Evolutionary conservation across 163 green algal genomes (phyloP).

Genomic region (Chlamydomonas reinhardtii): DNA sequence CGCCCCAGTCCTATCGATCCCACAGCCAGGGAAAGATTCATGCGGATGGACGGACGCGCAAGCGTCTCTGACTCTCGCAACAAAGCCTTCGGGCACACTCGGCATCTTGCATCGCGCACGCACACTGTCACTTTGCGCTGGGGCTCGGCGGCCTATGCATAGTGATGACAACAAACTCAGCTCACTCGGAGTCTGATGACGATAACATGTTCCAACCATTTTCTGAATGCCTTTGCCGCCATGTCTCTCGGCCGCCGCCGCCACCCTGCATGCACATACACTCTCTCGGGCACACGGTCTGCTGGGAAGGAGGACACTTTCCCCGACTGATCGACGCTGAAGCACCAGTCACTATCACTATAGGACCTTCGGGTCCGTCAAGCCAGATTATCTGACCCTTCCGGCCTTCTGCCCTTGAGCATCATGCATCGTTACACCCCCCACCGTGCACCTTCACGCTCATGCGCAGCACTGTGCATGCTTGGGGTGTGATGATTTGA

Average conservation of each 20-base stretch:
- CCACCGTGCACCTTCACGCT: background rate
- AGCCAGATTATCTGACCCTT: conserved; percentile 61
- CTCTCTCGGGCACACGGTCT: background rate
- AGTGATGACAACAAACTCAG: conserved; percentile 55
- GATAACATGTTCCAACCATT: conserved; percentile 51
- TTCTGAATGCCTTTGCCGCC: conserved; percentile 37
- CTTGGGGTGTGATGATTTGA: conserved; percentile 47
- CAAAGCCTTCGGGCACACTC: no score
- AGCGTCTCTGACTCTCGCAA: conserved; percentile 39
- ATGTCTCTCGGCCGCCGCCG: background rate
- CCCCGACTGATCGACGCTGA: conserved; percentile 59
- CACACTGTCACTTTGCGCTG: no score
- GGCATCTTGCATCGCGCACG: no score
- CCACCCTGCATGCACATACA: background rate
- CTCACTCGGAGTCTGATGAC: conserved; percentile 57
- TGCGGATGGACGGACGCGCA: conserved; percentile 41
- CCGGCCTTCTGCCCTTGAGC: background rate
- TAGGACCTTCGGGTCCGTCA: conserved; percentile 48
- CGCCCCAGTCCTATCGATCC: conserved; percentile 53
- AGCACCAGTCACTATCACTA: conserved; percentile 24
- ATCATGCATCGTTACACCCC: background rate
- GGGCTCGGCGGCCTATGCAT: conserved; percentile 8
- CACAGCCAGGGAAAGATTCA: conserved; percentile 12
- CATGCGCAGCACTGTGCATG: background rate
- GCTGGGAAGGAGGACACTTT: conserved; percentile 59